phyloP scores from a whole-genome alignment of 305 asterid genomes.

The Rubia peregrina region DNA sequence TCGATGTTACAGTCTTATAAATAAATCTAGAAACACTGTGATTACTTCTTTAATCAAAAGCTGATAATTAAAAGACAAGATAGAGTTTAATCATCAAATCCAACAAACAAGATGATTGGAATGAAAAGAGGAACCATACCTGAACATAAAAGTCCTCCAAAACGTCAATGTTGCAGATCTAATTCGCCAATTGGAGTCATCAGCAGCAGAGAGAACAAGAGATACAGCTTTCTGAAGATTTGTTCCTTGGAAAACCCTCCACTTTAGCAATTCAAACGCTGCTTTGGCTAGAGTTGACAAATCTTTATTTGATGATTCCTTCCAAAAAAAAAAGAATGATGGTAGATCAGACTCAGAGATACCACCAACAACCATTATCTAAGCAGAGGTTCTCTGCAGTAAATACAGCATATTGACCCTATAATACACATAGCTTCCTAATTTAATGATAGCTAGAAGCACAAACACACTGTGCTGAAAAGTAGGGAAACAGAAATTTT shows the following conservation, averaged over 20 bases:
- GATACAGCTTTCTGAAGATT: conserved; percentile 63
- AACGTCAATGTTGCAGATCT: conserved; percentile 91
- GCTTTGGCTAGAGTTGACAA: conserved; percentile 86
- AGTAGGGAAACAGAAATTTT: neutral
- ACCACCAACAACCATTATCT: neutral
- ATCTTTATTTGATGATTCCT: conserved; percentile 97
- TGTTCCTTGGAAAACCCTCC: conserved; percentile 66
- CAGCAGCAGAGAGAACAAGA: conserved; percentile 56
- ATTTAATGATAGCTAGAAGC: neutral
- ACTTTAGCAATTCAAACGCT: conserved; percentile 85
- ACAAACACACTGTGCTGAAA: neutral
- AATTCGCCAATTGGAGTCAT: conserved; percentile 92
- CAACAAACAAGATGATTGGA: conserved; percentile 3
- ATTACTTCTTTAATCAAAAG: conserved; percentile 6
- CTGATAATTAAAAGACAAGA: neutral
- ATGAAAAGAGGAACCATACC: conserved; percentile 41
- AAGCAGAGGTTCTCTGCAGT: neutral
- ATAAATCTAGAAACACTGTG: neutral
- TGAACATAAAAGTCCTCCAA: conserved; percentile 90
- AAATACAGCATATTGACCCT: neutral
- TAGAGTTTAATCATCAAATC: neutral
- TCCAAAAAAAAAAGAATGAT: conserved; percentile 26
- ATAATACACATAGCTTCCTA: neutral
- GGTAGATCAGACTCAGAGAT: conserved; percentile 20
- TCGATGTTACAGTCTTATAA: neutral